These are phyloP conservation scores for Polytrichum formosum DNA, from an alignment of 225 moss, liverwort and hornwort species.

Conservation along the genomic window DNA sequence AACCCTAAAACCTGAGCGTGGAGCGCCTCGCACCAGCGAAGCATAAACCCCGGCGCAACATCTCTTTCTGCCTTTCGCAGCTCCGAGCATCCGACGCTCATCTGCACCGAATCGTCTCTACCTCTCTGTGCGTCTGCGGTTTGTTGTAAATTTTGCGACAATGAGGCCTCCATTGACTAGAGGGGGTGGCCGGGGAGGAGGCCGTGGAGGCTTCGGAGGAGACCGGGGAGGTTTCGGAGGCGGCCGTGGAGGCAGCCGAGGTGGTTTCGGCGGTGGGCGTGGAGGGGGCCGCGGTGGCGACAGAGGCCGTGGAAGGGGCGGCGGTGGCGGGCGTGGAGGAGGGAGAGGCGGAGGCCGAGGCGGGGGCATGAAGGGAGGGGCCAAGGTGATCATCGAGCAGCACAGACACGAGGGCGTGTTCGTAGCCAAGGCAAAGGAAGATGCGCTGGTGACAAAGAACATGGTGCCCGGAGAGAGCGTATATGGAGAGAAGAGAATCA, in stretches of 20 bases:
- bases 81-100: not conserved
- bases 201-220: constrained; percentile 41
- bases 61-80: not conserved
- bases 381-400: constrained; percentile 87
- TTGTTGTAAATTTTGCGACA: not conserved
- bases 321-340: constrained; percentile 15
- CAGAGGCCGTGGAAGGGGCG: constrained; percentile 34
- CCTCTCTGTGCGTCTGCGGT: not conserved
- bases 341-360: constrained; percentile 61
- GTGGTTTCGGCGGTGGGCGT: constrained; percentile 39
- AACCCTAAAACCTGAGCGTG: not conserved
- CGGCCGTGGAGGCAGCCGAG: constrained; percentile 43
- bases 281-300: constrained; percentile 42
- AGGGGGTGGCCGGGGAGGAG: constrained; percentile 41
- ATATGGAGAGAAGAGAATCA: constrained; percentile 91
- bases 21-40: not conserved
- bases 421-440: constrained; percentile 89
- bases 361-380: constrained; percentile 88
- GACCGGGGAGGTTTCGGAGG: constrained; percentile 39
- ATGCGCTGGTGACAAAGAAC: constrained; percentile 90
- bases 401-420: constrained; percentile 94
- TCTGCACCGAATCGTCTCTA: not conserved
- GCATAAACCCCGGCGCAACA: not conserved
- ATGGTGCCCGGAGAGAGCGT: constrained; percentile 83
- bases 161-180: constrained; percentile 57